Evolutionary conservation across 495 filamentous ascomycete genomes (phyloP), one percentile per base, ranked within the genome.

Genomic region (Lasiosphaeris hirsuta): DNA sequence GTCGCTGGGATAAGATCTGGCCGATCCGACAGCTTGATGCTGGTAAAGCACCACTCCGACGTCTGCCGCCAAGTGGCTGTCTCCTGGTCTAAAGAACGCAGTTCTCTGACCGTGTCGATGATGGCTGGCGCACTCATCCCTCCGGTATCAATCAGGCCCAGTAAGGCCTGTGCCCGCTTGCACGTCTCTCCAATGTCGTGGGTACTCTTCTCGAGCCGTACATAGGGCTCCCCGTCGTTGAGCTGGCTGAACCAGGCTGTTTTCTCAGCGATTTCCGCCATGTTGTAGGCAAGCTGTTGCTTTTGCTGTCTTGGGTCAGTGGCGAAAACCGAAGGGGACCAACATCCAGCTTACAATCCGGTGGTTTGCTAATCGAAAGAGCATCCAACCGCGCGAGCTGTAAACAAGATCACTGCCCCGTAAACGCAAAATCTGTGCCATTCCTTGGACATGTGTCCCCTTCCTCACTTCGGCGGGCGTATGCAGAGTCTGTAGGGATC

Each of bases 361-460:
- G 47, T 72, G 69, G 42, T 70, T 63, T 37, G 69, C 67, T 40
- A 72, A 54, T 15, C 65, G 60, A 38, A 70, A 70, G 7, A 72
- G 47, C 44, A 61, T 62, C 69, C 65, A 72, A 2, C 65, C 65
- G 23, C 69, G 69, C 19, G 69, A 47, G 38, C 49, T 57, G 10
- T 69, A 58, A 14, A 69, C 58, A 40, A 61, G 51, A 49, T 70
- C 62, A 43, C 47, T 37, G 7, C 69, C 69, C 30, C 69, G 59
- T 7, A 71, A 53, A 15, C 69, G 64, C 38, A 70, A 52, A 15
- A 73, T 73, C n/a, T 71, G 67, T 10, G 67, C 69, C 69, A 73
- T 73, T n/a, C 69, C 69, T 45, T 71, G 62, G 11, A 62, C 59
- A 58, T 71, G 70, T 44, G 67, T 58, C 23, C 23, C 23, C 23